These are phyloP conservation scores for Fusarium brevicatenulatum DNA, from an alignment of 2,329 filamentous ascomycete species.

Conservation along the genomic window DNA sequence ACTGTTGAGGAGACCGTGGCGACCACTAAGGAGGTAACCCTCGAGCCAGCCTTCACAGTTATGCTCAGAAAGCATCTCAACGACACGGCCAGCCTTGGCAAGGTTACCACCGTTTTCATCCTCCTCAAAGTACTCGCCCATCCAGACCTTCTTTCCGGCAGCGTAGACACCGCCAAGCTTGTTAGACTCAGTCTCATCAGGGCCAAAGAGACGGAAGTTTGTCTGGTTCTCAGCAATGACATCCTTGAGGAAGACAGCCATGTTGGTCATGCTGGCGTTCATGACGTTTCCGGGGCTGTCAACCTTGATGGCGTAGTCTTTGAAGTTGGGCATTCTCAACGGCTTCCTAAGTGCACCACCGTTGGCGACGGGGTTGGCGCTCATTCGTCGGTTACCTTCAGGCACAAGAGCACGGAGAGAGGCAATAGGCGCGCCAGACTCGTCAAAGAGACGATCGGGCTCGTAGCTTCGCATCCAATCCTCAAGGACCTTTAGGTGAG, in stretches of 20 bases:
- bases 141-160: conserved; percentile 81
- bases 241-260: conserved; percentile 74
- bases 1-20: conserved; percentile 80
- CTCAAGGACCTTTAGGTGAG: conserved; percentile 75
- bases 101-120: conserved; percentile 80
- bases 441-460: conserved; percentile 75
- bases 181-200: conserved; percentile 85
- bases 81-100: conserved; percentile 73
- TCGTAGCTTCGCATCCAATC: conserved; percentile 82
- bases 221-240: conserved; percentile 71
- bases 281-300: conserved; percentile 67
- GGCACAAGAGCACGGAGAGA: conserved; percentile 74
- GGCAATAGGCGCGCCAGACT: conserved; percentile 69
- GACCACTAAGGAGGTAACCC: conserved; percentile 78
- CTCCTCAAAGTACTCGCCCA: conserved; percentile 81
- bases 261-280: conserved; percentile 74
- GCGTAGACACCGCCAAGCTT: conserved; percentile 78
- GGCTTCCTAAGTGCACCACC: conserved; percentile 75
- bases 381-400: conserved; percentile 74
- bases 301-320: conserved; percentile 71
- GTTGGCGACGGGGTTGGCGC: conserved; percentile 79
- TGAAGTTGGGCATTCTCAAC: conserved; percentile 76
- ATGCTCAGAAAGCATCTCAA: conserved; percentile 88
- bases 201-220: conserved; percentile 80
- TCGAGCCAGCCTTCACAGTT: conserved; percentile 84